Conservation (phyloP, 495 filamentous ascomycete species). For the Penicillium simplicissimum region DNA sequence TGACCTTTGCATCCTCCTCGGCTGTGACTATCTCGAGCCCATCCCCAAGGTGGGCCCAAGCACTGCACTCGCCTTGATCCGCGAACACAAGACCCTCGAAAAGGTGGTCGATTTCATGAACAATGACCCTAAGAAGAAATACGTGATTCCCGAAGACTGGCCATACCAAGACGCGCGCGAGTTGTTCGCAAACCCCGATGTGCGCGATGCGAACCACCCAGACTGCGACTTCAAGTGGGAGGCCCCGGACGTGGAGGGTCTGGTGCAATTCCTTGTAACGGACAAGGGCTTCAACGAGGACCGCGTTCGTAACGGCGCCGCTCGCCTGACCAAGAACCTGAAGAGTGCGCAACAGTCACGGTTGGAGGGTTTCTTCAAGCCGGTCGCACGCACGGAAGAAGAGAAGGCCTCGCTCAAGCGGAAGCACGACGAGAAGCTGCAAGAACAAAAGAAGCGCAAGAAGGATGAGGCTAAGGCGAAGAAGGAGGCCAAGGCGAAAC, state of each 20-base stretch:
- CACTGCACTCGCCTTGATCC: conserved; percentile 90
- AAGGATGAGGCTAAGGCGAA: conserved; percentile 86
- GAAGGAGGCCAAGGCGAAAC: conserved; percentile 86
- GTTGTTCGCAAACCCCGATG: conserved; percentile 87
- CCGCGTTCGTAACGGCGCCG: conserved; percentile 74
- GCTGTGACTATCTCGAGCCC: conserved; percentile 96
- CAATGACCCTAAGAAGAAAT: conserved; percentile 74
- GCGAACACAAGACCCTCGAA: conserved; percentile 83
- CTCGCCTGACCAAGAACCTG: conserved; percentile 78
- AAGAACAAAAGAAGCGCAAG: conserved; percentile 88
- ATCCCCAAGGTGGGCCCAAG: conserved; percentile 90
- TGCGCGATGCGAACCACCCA: conserved; percentile 78
- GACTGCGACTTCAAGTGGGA: conserved; percentile 98
- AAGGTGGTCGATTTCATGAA: conserved; percentile 78
- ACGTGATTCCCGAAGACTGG: conserved; percentile 86
- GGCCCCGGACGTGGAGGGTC: conserved; percentile 81
- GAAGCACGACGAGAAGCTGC: conserved; percentile 87
- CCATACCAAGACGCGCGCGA: conserved; percentile 88
- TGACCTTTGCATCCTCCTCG: conserved; percentile 95
- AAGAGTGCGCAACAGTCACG: conserved; percentile 87
- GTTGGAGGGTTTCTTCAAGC: conserved; percentile 98
- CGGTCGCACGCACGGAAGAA: conserved; percentile 80
- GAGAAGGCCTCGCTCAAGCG: conserved; percentile 83
- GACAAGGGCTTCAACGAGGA: conserved; percentile 99
- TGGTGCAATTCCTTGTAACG: conserved; percentile 82